phyloP scores from a whole-genome alignment of 1,284 basidiomycete genomes.

The Ceratobasidium sp. region DNA sequence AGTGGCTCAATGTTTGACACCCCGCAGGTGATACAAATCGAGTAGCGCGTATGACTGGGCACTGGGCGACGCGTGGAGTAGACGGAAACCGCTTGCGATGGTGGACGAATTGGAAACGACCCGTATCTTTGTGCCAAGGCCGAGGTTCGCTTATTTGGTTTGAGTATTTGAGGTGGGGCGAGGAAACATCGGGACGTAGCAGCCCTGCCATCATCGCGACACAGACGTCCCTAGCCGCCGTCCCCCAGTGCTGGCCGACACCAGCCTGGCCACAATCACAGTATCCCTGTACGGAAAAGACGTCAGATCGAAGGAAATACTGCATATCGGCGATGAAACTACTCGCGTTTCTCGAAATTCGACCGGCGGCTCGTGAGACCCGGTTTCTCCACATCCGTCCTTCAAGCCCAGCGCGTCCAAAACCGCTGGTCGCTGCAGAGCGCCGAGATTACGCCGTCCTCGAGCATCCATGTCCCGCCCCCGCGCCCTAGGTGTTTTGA shows the following conservation, averaged over 20 bases:
- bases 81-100: constrained; percentile 10
- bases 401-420: not conserved
- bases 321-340: constrained; percentile 33
- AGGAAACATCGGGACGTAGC: constrained; percentile 14
- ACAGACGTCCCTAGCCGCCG: not conserved
- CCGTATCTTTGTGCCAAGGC: constrained; percentile 2
- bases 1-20: constrained; percentile 10
- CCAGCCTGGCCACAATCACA: constrained; percentile 8
- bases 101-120: constrained; percentile 30
- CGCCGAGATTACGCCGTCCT: not conserved
- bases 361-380: constrained; percentile 3
- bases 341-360: not conserved
- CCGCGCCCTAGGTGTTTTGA: constrained; percentile 14
- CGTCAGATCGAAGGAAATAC: constrained; percentile 15
- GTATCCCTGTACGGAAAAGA: constrained; percentile 2
- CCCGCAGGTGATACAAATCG: constrained; percentile 8
- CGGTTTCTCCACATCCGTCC: not conserved
- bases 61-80: not conserved
- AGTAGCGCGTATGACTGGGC: not conserved
- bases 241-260: not conserved
- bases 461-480: constrained; percentile 1
- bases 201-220: constrained; percentile 4
- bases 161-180: constrained; percentile 22
- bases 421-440: not conserved
- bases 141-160: constrained; percentile 4